A percentile compares a stretch with the other conserved stretches of the same genome.
Conservation (phyloP, 345 rosid species). For the Geranium rotundifolium region DNA sequence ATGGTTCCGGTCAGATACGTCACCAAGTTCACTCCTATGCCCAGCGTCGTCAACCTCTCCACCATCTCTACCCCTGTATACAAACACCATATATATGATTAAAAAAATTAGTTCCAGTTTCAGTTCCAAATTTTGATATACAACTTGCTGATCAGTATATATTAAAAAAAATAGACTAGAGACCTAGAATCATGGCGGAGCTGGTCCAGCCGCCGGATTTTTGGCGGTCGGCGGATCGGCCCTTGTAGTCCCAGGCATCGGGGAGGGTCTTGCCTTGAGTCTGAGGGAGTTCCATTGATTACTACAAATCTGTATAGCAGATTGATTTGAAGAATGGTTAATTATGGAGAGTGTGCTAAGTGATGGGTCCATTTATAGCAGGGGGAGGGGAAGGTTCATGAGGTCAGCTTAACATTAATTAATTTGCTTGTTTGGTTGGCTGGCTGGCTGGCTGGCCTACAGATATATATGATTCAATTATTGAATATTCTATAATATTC, state of each 20-base stretch:
- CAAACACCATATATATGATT: not conserved
- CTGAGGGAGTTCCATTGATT: not conserved
- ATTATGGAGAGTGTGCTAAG: not conserved
- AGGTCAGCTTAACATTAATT: too few relatives aligned
- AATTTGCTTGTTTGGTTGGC: too few relatives aligned
- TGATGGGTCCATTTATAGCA: not conserved
- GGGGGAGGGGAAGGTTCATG: not conserved
- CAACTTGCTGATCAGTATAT: not conserved
- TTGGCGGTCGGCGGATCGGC: conserved; percentile 46
- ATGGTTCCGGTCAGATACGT: conserved; percentile 53
- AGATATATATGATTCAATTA: too few relatives aligned
- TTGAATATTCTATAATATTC: too few relatives aligned
- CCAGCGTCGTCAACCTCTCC: conserved; percentile 66
- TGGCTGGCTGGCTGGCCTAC: too few relatives aligned
- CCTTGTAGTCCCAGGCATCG: conserved; percentile 47
- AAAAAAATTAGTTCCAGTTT: too few relatives aligned
- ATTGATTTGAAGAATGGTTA: not conserved
- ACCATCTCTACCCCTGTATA: conserved; percentile 44
- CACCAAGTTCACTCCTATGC: conserved; percentile 68
- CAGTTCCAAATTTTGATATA: too few relatives aligned
- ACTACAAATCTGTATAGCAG: not conserved
- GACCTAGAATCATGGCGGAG: conserved; percentile 60
- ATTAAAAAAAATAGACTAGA: not conserved
- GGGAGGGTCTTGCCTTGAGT: conserved; percentile 1
- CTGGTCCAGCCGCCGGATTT: conserved; percentile 62